Evolutionary conservation across 2,329 filamentous ascomycete genomes (phyloP), one percentile per base, ranked within the genome.

Genomic region (Verticillium nonalfalfae): DNA sequence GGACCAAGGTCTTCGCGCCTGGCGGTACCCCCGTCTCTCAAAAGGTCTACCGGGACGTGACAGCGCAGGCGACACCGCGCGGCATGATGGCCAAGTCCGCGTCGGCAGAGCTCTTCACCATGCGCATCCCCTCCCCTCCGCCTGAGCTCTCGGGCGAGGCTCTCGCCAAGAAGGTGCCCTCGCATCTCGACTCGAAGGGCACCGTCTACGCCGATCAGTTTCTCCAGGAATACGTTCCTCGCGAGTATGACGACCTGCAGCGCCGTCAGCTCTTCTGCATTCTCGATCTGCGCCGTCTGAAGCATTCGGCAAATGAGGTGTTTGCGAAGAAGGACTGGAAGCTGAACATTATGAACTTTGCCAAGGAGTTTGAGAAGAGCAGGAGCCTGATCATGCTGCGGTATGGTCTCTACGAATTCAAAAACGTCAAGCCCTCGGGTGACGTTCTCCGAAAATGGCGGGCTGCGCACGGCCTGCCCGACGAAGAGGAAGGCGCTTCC

Each of bases 281-380:
- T 64, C 81, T 87, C 66, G 84, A 87, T 68, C 74, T 87, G 61
- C 82, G 84, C 63, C 79, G 84, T 64, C 76, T 87, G 56, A 87
- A 87, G 72, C 85, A 85, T 67, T 81, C 83, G 6, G 84, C 84
- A 34, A 79, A 86, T 66, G 84, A 86, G 66, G 84, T 87, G 15
- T 87, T 86, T 62, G 69, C 74, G 18, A 82, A 80, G 69, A 86
- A 86, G 70, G 83, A 85, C 65, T 87, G 84, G 84, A 85, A 84
- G 72, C 72, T 87, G 59, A 87, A 87, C 65, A 80, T 86, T 18
- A 70, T 83, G 65, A 86, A 86, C 69, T 87, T 87, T 62, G 83
- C 84, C 45, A 87, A 86, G 69, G 84, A 86, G 69, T 87, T 85
- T 63, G 84, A 87, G 69, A 87, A 87, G 75, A 86, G 83, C 68